Base-by-base conservation (phyloP, 1,139 yeast genomes). In the Hyphopichia burtonii region DNA sequence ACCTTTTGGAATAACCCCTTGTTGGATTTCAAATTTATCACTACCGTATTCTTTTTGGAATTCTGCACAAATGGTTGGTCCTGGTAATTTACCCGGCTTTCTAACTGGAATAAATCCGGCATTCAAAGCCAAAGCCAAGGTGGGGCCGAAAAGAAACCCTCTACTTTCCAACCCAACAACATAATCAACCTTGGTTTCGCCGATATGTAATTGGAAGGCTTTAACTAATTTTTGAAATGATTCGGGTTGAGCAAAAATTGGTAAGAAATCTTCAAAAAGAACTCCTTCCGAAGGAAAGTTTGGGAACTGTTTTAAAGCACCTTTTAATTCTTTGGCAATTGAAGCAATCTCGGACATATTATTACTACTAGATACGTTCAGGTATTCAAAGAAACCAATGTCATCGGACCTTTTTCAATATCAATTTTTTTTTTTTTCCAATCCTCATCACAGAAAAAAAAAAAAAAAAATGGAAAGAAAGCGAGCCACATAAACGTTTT, bases 61-160 rank as follows among this genome's bases (percentile, higher is more conserved):
- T 48, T 79, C 81, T 39, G 90, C 96, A 44, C 74, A 68, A 54
- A 72, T 78, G 42, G 83, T 74, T 52, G 84, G 81, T 53, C 99
- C 99, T 39, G 99, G 98, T 52, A 93, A 78, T 69, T 93, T 93
- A 45, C 98, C 98, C 46, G 83, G 83, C 71, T 93, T 93, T 75
- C 99, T 86, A 39, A 93, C 86, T 27, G 99, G 98, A 40, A 93
- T 86, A 56, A 93, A 93, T 3, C 97, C 94, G 36, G 94, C 93
- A 48, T 85, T 83, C 46, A 93, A 68, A 45, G 89, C 93, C 51
- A 93, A 77, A 8, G 99, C 99, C 53, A 93, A 75, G 32, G 98
- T 74, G 39, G 99, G 99, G 10, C 98, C 99, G 56, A 93, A 93
- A 47, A 93, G 74, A 64, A 93, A 93, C 1, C 99, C 99, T 66